phyloP scores from a whole-genome alignment of 2,329 filamentous ascomycete species.

The Harringtonia lauricola region DNA sequence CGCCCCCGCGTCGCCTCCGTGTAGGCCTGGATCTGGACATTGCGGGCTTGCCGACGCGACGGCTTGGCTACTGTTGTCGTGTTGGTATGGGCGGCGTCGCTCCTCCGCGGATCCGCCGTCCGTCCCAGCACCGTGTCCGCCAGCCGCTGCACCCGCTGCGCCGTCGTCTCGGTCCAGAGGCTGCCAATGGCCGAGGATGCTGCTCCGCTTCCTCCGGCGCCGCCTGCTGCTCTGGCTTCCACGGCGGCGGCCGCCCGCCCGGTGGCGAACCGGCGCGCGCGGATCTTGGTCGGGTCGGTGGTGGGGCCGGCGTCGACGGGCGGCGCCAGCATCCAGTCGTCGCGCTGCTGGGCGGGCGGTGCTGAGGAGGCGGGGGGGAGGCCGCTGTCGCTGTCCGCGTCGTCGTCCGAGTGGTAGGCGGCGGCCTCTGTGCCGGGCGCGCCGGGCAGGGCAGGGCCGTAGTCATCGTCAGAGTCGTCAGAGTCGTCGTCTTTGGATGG shows the following conservation, averaged over 20 bases:
- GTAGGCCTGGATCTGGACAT: constrained; percentile 33
- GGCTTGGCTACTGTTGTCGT: constrained; percentile 50
- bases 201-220: constrained; percentile 18
- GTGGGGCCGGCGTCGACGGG: constrained; percentile 47
- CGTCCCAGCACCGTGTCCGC: constrained; percentile 76
- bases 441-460: constrained; percentile 47
- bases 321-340: constrained; percentile 75
- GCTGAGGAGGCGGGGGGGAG: constrained; percentile 18
- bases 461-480: constrained; percentile 38
- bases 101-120: constrained; percentile 31
- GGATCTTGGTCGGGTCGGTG: constrained; percentile 74
- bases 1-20: constrained; percentile 43
- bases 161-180: constrained; percentile 86
- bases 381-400: constrained; percentile 27
- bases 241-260: constrained; percentile 29
- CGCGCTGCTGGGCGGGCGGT: constrained; percentile 44
- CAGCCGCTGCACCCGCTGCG: constrained; percentile 72
- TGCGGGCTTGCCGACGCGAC: constrained; percentile 28
- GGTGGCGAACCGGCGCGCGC: constrained; percentile 72
- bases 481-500: constrained; percentile 20
- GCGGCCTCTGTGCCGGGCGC: constrained; percentile 27
- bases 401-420: constrained; percentile 13
- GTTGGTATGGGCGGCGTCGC: too few species aligned
- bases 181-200: constrained; percentile 39
- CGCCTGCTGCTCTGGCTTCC: constrained; percentile 1